Percentiles rank a stretch among this genome's conserved stretches.
These are phyloP conservation scores for Metschnikowia amazonensis DNA, from an alignment of 805 yeast species.

Conservation along the genomic window DNA sequence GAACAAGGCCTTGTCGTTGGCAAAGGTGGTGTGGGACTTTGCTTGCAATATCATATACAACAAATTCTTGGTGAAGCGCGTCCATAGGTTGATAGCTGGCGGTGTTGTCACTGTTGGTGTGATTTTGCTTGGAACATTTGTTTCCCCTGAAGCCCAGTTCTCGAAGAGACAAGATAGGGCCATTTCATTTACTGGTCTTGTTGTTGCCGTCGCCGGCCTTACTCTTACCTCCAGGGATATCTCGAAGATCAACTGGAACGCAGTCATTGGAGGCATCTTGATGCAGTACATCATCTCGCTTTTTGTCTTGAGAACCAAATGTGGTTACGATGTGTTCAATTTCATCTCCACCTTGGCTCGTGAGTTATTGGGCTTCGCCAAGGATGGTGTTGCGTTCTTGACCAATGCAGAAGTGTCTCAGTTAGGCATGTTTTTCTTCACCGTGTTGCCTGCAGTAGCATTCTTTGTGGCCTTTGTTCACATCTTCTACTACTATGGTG, in stretches of 20 bases:
- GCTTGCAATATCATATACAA: constrained; percentile 32
- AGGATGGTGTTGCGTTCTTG: constrained; percentile 58
- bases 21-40: constrained; percentile 24
- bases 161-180: constrained; percentile 52
- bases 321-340: constrained; percentile 60
- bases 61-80: constrained; percentile 38
- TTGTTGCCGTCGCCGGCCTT: constrained; percentile 44
- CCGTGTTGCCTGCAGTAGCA: constrained; percentile 59
- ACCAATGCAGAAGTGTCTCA: constrained; percentile 40
- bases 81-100: constrained; percentile 42
- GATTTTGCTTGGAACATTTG: constrained; percentile 52
- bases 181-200: constrained; percentile 52
- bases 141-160: constrained; percentile 43
- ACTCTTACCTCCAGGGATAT: constrained; percentile 46
- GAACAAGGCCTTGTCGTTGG: constrained; percentile 14
- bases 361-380: constrained; percentile 53
- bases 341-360: constrained; percentile 57
- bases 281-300: constrained; percentile 58
- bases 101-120: constrained; percentile 44
- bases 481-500: constrained; percentile 56
- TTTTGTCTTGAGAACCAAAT: constrained; percentile 56
- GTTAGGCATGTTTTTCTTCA: constrained; percentile 48
- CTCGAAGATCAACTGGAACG: constrained; percentile 49
- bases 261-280: constrained; percentile 57
- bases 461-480: constrained; percentile 63